Conservation (phyloP, 768 basidiomycete species). For the Tylopilus sp. region DNA sequence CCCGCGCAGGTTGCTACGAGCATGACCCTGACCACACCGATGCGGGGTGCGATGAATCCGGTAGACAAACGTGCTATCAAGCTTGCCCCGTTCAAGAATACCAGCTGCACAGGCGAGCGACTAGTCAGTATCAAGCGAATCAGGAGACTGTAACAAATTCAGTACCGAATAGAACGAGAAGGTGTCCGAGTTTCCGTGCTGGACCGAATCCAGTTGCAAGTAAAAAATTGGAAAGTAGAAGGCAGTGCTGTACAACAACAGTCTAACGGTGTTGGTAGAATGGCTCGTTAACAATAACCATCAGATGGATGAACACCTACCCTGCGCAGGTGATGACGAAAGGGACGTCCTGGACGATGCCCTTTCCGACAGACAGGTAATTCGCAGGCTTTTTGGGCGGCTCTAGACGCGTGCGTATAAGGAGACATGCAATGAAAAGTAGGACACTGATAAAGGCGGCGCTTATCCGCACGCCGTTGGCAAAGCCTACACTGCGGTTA, state of each 20-base stretch:
- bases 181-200: slow-evolving; percentile 41
- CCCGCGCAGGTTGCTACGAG: slow-evolving; percentile 33
- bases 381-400: slow-evolving; percentile 18
- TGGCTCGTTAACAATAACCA: background rate
- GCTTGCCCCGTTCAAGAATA: slow-evolving; percentile 49
- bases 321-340: slow-evolving; percentile 17
- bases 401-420: slow-evolving; percentile 40
- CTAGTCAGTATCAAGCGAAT: background rate
- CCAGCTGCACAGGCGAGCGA: slow-evolving; percentile 32
- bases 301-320: slow-evolving; percentile 11
- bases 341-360: slow-evolving; percentile 13
- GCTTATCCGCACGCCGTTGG: slow-evolving; percentile 47
- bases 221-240: slow-evolving; percentile 40
- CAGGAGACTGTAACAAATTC: background rate
- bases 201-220: slow-evolving; percentile 36
- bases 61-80: slow-evolving; percentile 50
- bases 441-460: slow-evolving; percentile 40
- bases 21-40: slow-evolving; percentile 44
- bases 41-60: slow-evolving; percentile 36
- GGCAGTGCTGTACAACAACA: slow-evolving; percentile 31
- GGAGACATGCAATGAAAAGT: slow-evolving; percentile 32
- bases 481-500: slow-evolving; percentile 31
- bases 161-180: slow-evolving; percentile 50
- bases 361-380: slow-evolving; percentile 17
- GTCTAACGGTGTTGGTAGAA: slow-evolving; percentile 5